Evolutionary conservation across 1,139 yeast genomes (phyloP), one percentile per base, ranked within the genome.

Genomic region (Arxiozyma heterogenica): DNA sequence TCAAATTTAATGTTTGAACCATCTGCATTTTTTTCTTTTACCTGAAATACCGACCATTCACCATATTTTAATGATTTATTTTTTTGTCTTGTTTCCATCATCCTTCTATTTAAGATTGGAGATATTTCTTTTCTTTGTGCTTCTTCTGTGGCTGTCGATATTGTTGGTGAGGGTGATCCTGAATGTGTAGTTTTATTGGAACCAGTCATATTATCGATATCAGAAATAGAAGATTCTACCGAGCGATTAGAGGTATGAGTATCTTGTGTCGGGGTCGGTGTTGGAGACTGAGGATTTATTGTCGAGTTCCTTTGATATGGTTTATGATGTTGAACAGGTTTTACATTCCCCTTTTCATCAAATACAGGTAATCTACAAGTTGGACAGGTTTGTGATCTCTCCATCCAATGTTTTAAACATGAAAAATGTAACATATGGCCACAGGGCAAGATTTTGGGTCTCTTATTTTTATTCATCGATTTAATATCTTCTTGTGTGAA

Each of bases 331-430:
- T 41, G 44, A 22, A 44, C 44, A 23, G 52, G 52, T 50, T 41
- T 50, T 5, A 50, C 49, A 45, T 51, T 51, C 11, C 53, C 53
- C n/a, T 51, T 30, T 17, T 27, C 21, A 41, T 63, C 68, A 55
- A 78, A 75, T 3, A 90, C 96, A n/a, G 84, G 80, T 21, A 84
- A 75, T 60, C 97, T 77, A 70, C 98, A 93, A 54, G 91, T 82
- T 0, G 99, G 98, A 72, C 99, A 93, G 34, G 82, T 80, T 62
- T 86, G 94, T 0, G 96, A 88, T 59, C 96, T 77, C 64, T 88
- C 96, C 61, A 93, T 75, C 99, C 99, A 93, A 61, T 87, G 86
- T 65, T 87, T 86, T 59, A 93, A 76, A 69, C 98, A 93, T 2
- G 95, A 93, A 73, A 86, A 75, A 68, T 93, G 99, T 57, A 93